A percentile compares a stretch with the other conserved stretches of the same genome.
Evolutionary conservation across 75 land plant species (phyloP).

Genomic region (Pinus albicaulis): DNA sequence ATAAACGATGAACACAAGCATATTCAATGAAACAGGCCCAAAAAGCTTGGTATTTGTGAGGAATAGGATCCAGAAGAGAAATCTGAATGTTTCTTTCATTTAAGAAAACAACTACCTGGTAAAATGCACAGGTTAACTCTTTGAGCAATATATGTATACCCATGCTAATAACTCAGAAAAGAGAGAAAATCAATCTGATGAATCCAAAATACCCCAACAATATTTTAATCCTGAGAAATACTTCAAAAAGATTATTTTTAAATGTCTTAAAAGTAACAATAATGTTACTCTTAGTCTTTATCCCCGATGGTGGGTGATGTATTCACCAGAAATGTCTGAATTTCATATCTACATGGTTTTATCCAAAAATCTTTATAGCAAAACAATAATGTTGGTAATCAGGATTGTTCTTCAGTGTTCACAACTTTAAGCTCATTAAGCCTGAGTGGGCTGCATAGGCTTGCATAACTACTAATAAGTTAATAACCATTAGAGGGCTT

Average conservation of each 20-base stretch:
- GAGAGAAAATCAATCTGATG: background rate
- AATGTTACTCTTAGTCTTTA: too few relatives aligned
- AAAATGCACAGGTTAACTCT: background rate
- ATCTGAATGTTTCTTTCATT: background rate
- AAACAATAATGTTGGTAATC: too few relatives aligned
- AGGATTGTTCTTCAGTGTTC: too few relatives aligned
- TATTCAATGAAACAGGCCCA: background rate
- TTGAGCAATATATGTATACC: background rate
- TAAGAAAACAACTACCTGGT: background rate
- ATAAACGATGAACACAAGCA: background rate
- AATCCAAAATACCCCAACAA: background rate
- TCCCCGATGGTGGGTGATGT: too few relatives aligned
- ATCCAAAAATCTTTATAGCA: too few relatives aligned
- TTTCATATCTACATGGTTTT: too few relatives aligned
- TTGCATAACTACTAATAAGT: too few relatives aligned
- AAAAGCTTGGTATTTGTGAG: background rate
- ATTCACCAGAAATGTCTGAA: too few relatives aligned
- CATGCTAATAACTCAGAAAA: background rate
- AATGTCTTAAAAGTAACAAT: background rate
- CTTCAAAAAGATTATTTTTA: background rate
- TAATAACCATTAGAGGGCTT: too few relatives aligned
- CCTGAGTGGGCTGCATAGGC: too few relatives aligned
- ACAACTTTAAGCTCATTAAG: too few relatives aligned
- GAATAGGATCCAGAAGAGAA: background rate
- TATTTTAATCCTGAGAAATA: background rate